Base-by-base conservation (phyloP, 2,329 filamentous ascomycete genomes). In the Pezicula rhizophila region DNA sequence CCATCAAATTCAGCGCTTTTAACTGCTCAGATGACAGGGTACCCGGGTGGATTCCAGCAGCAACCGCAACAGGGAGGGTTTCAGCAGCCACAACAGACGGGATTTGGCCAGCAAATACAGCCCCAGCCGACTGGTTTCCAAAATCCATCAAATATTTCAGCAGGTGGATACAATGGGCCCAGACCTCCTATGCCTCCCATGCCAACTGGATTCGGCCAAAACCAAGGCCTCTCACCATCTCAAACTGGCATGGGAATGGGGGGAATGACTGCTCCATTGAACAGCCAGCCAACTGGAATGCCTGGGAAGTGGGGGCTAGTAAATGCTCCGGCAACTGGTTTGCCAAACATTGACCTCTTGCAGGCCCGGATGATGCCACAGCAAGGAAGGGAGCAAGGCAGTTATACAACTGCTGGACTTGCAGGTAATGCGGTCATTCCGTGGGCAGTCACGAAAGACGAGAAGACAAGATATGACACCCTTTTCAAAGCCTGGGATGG, bases 291-390 rank as follows among this genome's bases (percentile, higher is more conserved):
- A 5, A 99, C 93, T 2, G 93, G 93, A 10, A 75, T 82, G 33
- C 92, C 93, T 5, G 93, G 93, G 12, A 93, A 97, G 65, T 99
- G 93, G 93, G 93, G 93, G n/a, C 80, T 97, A 47, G 93, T 97
- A 28, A 99, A 99, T 67, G 87, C 90, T 2, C 93, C 93, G 2
- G 80, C 91, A 4, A 86, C 83, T 37, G 93, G 92, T 1, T 71
- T 99, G 54, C 93, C 93, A 1, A 96, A 96, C 60, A 95, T 99
- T 45, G 90, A 96, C 64, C 87, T 89, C 18, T 72, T 99, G 45
- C 89, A 95, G 62, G 85, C 89, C 49, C 87, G 90, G 53, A 93
- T 99, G 83, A 97, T 99, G 92, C 93, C 93, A 18, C 92, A 99
- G 64, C 82, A 88, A 58, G 93, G 93, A 40, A 86, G 93, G 33